These are phyloP conservation scores for Lodderomyces elongisporus DNA, from an alignment of 1,139 yeast genomes.

Conservation along the genomic window DNA sequence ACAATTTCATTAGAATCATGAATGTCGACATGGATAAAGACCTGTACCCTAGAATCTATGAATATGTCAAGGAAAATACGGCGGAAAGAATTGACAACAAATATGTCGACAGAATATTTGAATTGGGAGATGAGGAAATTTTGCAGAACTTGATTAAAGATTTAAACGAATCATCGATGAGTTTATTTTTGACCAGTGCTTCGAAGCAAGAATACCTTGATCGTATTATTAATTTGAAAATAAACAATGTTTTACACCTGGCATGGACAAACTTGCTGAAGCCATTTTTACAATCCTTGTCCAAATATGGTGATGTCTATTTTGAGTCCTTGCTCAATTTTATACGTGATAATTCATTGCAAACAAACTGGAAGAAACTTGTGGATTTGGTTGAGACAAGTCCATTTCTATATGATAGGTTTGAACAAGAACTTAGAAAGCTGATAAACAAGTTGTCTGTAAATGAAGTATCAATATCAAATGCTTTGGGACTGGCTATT, in stretches of 20 bases:
- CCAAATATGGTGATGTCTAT: slow-evolving; percentile 6
- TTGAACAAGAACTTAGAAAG: slow-evolving; percentile 10
- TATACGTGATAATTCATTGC: slow-evolving; percentile 11
- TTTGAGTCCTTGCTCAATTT: slow-evolving; percentile 15
- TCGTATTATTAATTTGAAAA: slow-evolving; percentile 3
- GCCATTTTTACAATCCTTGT: slow-evolving; percentile 7
- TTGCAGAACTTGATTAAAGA: neutral
- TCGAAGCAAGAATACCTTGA: slow-evolving; percentile 2
- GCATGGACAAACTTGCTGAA: slow-evolving; percentile 11
- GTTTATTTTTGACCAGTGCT: neutral
- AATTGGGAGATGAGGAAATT: neutral
- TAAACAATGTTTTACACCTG: slow-evolving; percentile 5
- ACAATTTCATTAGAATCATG: slow-evolving; percentile 11
- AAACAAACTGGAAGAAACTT: slow-evolving; percentile 15
- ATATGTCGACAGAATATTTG: slow-evolving; percentile 2
- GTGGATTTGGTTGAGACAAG: slow-evolving; percentile 14
- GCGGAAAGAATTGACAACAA: slow-evolving; percentile 6
- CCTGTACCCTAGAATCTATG: slow-evolving; percentile 12
- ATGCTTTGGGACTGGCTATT: slow-evolving; percentile 39
- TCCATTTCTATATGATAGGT: slow-evolving; percentile 12
- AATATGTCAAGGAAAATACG: slow-evolving; percentile 13
- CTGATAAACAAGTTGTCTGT: slow-evolving; percentile 13
- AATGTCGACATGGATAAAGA: slow-evolving; percentile 5
- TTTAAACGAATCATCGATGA: neutral
- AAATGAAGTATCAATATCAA: slow-evolving; percentile 36